Conservation (phyloP, 192 early-diverging fungal genomes). For the Powellomyces hirtus region DNA sequence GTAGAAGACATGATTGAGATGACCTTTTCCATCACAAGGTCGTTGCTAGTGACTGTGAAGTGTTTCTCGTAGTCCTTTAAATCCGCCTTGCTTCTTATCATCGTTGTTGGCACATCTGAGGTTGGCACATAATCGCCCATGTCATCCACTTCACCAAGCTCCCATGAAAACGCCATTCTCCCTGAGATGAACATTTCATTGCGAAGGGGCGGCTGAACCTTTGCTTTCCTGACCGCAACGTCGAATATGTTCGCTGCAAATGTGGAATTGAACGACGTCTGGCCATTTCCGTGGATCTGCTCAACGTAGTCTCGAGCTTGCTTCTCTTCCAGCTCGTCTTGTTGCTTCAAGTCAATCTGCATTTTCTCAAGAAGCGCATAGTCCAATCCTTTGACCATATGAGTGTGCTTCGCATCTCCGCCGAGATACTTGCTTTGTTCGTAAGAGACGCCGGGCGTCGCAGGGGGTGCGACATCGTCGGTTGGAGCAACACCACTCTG, state of each 20-base stretch:
- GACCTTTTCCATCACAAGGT: constrained; percentile 74
- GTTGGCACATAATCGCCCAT: constrained; percentile 42
- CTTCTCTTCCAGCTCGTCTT: constrained; percentile 31
- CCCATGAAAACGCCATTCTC: constrained; percentile 73
- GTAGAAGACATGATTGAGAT: constrained; percentile 56
- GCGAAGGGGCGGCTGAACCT: constrained; percentile 35
- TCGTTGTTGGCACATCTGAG: constrained; percentile 63
- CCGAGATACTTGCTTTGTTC: constrained; percentile 87
- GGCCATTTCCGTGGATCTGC: constrained; percentile 41
- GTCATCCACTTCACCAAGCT: constrained; percentile 12
- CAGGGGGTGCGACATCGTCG: not conserved
- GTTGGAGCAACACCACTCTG: not conserved
- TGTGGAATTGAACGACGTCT: constrained; percentile 36
- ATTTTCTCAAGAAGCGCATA: constrained; percentile 76
- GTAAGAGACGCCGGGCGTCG: constrained; percentile 22
- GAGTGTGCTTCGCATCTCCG: constrained; percentile 82
- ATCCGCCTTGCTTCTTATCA: constrained; percentile 77
- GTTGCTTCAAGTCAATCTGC: constrained; percentile 39
- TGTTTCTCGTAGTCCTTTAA: constrained; percentile 38
- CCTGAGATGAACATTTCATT: constrained; percentile 78
- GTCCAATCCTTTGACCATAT: constrained; percentile 92
- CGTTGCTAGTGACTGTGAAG: constrained; percentile 38
- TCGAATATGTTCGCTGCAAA: constrained; percentile 52
- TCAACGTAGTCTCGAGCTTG: constrained; percentile 44
- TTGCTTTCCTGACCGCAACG: constrained; percentile 35